Base-by-base conservation (phyloP, 2,329 filamentous ascomycete species). In the Ceratocystis eucalypticola region DNA sequence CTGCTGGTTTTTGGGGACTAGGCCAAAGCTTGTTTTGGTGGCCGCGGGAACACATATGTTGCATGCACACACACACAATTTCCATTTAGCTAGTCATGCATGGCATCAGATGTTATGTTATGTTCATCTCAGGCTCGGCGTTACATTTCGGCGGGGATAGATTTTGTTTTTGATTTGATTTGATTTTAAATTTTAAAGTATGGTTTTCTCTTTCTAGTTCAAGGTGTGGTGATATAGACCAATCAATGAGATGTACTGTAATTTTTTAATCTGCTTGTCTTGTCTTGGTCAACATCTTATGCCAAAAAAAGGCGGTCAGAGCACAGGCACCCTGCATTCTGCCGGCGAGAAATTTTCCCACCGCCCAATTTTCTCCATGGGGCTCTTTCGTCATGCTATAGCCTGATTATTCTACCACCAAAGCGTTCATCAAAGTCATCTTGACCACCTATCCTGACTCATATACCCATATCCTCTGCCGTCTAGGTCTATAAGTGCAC, bases 301-400 rank as follows among this genome's bases (percentile, higher is more conserved):
- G 20, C 10, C 6, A 22, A 22, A 48, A n/a, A 30, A 59, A 59
- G 55, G 55, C 55, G 55, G 55, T 59, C 55, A 59, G 15, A 30
- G n/a, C 2, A 33, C 15, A 17, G 7, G 7, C 5, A 48, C 44
- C 22, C 25, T 20, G 0, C 10, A 61, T 68, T 64, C 46, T 64
- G 66, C 66, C 66, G 20, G 50, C 37, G 55, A 17, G 25, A 62
- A 66, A 63, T 37, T 61, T 66, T 57, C 63, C 55, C 59, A 65
- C 53, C 64, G 61, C 61, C 62, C 44, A 59, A 57, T 66, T 69
- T 65, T 69, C 65, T 66, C 66, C 65, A 64, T 63, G 3, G 8
- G 53, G 33, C 62, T 50, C 61, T 62, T 65, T 67, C 61, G 28
- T 65, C 53, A 62, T 55, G 37, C 2, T 46, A 25, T 20, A 8